phyloP scores from a whole-genome alignment of 306 rosid genomes.

The Alnus rubra region DNA sequence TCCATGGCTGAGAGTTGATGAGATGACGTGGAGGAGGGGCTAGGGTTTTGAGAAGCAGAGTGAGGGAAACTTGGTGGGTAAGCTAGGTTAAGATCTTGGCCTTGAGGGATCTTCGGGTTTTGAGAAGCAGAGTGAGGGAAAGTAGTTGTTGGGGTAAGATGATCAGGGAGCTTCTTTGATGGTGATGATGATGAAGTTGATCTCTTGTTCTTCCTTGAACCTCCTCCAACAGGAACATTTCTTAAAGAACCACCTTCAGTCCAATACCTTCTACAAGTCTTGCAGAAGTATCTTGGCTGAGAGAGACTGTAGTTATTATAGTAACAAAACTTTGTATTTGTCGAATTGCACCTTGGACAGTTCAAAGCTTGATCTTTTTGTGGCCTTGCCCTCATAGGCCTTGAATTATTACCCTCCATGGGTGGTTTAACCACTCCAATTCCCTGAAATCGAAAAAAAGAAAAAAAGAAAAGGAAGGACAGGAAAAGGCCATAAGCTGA shows the following conservation, averaged over 20 bases:
- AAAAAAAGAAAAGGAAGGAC: conserved; percentile 1
- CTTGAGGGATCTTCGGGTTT: conserved; percentile 74
- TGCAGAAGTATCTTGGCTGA: conserved; percentile 97
- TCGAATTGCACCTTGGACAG: conserved; percentile 97
- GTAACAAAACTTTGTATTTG: conserved; percentile 94
- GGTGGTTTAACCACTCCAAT: conserved; percentile 47
- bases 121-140: conserved; percentile 52
- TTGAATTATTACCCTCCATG: conserved; percentile 57
- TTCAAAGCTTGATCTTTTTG: conserved; percentile 82
- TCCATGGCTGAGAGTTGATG: conserved; percentile 64
- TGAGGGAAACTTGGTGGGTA: conserved; percentile 38
- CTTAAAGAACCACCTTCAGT: conserved; percentile 96
- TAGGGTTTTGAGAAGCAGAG: conserved; percentile 33
- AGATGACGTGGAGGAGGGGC: conserved; percentile 35
- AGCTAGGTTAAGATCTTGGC: conserved; percentile 85
- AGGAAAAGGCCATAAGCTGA: conserved; percentile 34
- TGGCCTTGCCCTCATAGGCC: conserved; percentile 69
- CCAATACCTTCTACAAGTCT: conserved; percentile 97
- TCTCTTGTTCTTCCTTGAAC: conserved; percentile 92
- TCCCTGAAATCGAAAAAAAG: conserved; percentile 37
- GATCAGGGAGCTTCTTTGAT: too few species aligned
- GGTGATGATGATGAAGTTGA: conserved; percentile 45
- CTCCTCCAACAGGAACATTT: conserved; percentile 97
- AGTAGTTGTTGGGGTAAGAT: conserved; percentile 3
- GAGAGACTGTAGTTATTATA: conserved; percentile 91